Conservation (phyloP, 768 basidiomycete genomes). For the Boletus rubescentipes region DNA sequence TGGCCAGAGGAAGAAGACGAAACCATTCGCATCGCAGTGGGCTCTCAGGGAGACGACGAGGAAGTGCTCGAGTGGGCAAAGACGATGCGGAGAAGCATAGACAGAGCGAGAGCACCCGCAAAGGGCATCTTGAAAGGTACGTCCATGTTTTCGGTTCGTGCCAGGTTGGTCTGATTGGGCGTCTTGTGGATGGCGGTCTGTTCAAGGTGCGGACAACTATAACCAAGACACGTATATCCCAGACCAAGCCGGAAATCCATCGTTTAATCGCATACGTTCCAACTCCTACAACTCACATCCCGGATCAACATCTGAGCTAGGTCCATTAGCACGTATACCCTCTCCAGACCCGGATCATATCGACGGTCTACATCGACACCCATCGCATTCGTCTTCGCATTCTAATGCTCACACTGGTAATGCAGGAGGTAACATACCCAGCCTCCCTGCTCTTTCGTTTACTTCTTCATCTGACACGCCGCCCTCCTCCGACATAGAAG, state of each 20-base stretch:
- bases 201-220: slow-evolving; percentile 59
- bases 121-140: slow-evolving; percentile 86
- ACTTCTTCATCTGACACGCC: slow-evolving; percentile 39
- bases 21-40: slow-evolving; percentile 53
- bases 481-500: slow-evolving; percentile 37
- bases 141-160: slow-evolving; percentile 1
- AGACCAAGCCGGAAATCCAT: slow-evolving; percentile 39
- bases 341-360: slow-evolving; percentile 84
- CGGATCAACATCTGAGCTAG: slow-evolving; percentile 50
- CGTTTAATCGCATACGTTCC: slow-evolving; percentile 60
- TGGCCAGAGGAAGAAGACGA: slow-evolving; percentile 74
- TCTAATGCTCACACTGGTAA: slow-evolving; percentile 19
- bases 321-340: slow-evolving; percentile 80
- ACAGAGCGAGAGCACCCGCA: slow-evolving; percentile 62
- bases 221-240: slow-evolving; percentile 57
- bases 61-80: slow-evolving; percentile 79
- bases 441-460: slow-evolving; percentile 61
- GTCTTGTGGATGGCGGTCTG: too few species aligned
- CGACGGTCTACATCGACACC: slow-evolving; percentile 78
- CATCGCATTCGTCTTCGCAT: slow-evolving; percentile 51
- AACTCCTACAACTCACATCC: slow-evolving; percentile 75
- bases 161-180: slow-evolving; percentile 8
- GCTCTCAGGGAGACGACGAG: slow-evolving; percentile 39
- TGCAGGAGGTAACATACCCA: slow-evolving; percentile 31
- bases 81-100: slow-evolving; percentile 67